Evolutionary conservation across 768 basidiomycete species (phyloP).

Genomic region (Russula ochroleuca): DNA sequence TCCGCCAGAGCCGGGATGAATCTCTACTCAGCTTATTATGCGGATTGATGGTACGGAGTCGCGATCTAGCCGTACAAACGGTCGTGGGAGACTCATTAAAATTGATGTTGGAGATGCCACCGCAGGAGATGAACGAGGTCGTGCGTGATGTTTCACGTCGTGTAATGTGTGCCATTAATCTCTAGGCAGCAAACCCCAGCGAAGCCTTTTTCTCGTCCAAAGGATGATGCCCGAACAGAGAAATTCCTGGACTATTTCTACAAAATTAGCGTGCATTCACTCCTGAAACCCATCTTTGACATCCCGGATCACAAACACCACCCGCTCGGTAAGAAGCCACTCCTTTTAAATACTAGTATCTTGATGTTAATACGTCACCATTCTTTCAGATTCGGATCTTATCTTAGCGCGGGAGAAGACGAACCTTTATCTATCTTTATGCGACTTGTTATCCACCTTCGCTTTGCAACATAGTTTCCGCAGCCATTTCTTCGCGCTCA

Average conservation of each 20-base stretch:
- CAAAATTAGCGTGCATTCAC: conserved; percentile 68
- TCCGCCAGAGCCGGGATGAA: conserved; percentile 59
- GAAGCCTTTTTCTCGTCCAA: conserved; percentile 52
- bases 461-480: conserved; percentile 86
- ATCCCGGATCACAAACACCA: conserved; percentile 61
- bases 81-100: conserved; percentile 86
- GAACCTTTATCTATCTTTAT: conserved; percentile 83
- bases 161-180: background rate
- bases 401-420: conserved; percentile 66
- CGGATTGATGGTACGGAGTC: conserved; percentile 69
- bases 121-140: conserved; percentile 30
- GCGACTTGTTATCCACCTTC: conserved; percentile 88
- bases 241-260: conserved; percentile 93
- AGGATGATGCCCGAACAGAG: conserved; percentile 84
- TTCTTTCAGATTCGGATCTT: conserved; percentile 46
- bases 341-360: background rate
- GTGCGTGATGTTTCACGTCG: conserved; percentile 21
- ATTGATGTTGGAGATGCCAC: conserved; percentile 75
- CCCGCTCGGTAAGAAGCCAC: conserved; percentile 28
- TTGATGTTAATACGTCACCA: conserved; percentile 14
- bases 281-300: conserved; percentile 75
- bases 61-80: conserved; percentile 83
- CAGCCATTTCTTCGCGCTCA: conserved; percentile 85
- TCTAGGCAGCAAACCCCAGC: conserved; percentile 16
- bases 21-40: conserved; percentile 75